A percentile compares a stretch with the other conserved stretches of the same genome.
phyloP scores from a whole-genome alignment of 768 basidiomycete species.

The Cyclocybe aegerita region DNA sequence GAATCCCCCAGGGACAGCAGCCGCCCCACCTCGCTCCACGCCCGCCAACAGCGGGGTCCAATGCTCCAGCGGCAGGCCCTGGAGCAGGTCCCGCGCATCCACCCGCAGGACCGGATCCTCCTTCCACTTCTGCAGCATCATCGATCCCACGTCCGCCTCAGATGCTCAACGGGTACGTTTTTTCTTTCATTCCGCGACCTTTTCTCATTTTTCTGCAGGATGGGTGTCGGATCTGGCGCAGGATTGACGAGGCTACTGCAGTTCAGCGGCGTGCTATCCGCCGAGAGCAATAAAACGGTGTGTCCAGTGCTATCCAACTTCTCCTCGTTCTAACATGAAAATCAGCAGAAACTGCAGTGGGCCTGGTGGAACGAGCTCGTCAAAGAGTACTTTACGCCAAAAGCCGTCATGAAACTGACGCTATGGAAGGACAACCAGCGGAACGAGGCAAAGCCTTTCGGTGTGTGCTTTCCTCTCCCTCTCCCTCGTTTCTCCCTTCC shows the following conservation, averaged over 20 bases:
- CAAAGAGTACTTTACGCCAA: constrained; percentile 67
- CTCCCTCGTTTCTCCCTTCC: neutral
- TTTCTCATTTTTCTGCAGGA: neutral
- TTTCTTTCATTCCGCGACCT: neutral
- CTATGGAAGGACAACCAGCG: constrained; percentile 86
- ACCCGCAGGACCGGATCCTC: constrained; percentile 4
- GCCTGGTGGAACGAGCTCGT: constrained; percentile 69
- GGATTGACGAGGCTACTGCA: constrained; percentile 64
- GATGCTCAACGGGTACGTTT: constrained; percentile 1
- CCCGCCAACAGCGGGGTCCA: constrained; percentile 27
- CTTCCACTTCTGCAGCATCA: constrained; percentile 2
- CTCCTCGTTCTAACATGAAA: neutral
- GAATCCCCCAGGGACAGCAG: constrained; percentile 16
- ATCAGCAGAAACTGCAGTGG: constrained; percentile 55
- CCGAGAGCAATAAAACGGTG: constrained; percentile 45
- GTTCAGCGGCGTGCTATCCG: constrained; percentile 66
- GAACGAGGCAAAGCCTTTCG: constrained; percentile 81
- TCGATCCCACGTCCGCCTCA: constrained; percentile 6
- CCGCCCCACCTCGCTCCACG: constrained; percentile 30
- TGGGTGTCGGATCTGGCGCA: constrained; percentile 50
- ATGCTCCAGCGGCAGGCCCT: constrained; percentile 1
- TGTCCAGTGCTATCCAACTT: constrained; percentile 21
- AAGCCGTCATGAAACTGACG: constrained; percentile 75
- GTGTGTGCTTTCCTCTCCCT: constrained; percentile 40
- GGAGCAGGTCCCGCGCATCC: neutral